These are phyloP conservation scores for Phalaenopsis equestris DNA, from an alignment of 106 monocot species.

Conservation along the genomic window DNA sequence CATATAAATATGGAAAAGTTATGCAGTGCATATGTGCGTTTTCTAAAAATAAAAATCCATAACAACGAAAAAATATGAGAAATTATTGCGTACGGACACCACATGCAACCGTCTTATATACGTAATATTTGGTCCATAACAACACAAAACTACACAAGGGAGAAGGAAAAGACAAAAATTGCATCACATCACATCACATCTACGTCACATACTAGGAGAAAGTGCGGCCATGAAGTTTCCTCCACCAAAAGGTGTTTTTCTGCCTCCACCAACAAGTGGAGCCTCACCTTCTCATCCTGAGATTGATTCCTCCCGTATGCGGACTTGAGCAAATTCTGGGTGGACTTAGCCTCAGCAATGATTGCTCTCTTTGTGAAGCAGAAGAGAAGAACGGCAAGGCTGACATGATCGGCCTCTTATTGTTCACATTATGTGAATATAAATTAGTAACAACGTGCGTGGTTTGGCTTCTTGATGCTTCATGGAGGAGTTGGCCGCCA, in stretches of 20 bases:
- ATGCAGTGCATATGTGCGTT: too few relatives aligned
- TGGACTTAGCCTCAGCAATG: neutral
- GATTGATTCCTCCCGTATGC: neutral
- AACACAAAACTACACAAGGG: too few relatives aligned
- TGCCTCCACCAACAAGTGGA: conserved; percentile 5
- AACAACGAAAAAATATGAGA: too few relatives aligned
- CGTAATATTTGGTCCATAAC: too few relatives aligned
- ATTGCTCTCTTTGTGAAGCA: neutral
- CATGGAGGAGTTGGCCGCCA: too few relatives aligned
- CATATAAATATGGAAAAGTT: too few relatives aligned
- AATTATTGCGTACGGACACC: too few relatives aligned
- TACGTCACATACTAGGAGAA: neutral
- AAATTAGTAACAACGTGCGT: neutral
- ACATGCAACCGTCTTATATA: too few relatives aligned
- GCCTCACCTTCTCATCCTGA: neutral
- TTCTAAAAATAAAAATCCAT: too few relatives aligned
- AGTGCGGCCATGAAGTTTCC: neutral
- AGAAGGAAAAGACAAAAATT: neutral
- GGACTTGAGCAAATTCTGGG: neutral
- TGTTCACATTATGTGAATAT: neutral
- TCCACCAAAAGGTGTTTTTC: neutral
- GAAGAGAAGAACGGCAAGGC: neutral
- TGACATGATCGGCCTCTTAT: neutral
- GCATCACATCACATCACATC: neutral
- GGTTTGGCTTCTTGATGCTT: neutral